Conservation (phyloP, 1,284 basidiomycete genomes). For the Veloporphyrellus conicus region DNA sequence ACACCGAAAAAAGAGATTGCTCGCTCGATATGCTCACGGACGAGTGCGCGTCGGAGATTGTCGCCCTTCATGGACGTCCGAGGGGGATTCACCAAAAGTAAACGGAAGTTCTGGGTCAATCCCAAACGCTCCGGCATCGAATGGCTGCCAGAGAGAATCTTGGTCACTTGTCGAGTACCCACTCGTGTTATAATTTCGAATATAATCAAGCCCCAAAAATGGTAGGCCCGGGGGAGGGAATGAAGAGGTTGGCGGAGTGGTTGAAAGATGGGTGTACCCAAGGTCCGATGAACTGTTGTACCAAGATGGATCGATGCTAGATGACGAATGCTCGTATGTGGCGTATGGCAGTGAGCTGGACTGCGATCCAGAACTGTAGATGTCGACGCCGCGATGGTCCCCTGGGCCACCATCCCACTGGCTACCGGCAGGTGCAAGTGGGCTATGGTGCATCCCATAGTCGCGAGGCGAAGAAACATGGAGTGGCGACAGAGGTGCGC, state of each 20-base stretch:
- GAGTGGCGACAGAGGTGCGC: conserved; percentile 47
- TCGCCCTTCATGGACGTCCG: conserved; percentile 30
- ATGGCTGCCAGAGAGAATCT: conserved; percentile 68
- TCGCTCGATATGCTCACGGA: conserved; percentile 8
- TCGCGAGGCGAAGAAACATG: conserved; percentile 52
- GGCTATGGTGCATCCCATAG: conserved; percentile 46
- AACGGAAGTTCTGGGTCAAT: conserved; percentile 73
- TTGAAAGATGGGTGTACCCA: conserved; percentile 44
- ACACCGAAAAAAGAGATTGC: conserved; percentile 1
- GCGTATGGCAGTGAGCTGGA: conserved; percentile 33
- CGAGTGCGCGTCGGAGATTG: conserved; percentile 28
- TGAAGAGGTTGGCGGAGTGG: conserved; percentile 53
- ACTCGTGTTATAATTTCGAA: conserved; percentile 61
- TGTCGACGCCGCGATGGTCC: conserved; percentile 37
- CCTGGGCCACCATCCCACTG: conserved; percentile 45
- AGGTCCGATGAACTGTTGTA: conserved; percentile 45
- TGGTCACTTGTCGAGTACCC: conserved; percentile 49
- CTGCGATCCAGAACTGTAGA: conserved; percentile 41
- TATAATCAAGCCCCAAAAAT: conserved; percentile 74
- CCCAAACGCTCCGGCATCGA: conserved; percentile 67
- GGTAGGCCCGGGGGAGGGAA: conserved; percentile 70
- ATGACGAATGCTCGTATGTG: conserved; percentile 40
- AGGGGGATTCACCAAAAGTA: conserved; percentile 41
- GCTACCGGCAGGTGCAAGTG: conserved; percentile 35
- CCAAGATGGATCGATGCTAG: conserved; percentile 45